Base-by-base conservation (phyloP, 805 yeast species). In the Metschnikowia arizonensis region DNA sequence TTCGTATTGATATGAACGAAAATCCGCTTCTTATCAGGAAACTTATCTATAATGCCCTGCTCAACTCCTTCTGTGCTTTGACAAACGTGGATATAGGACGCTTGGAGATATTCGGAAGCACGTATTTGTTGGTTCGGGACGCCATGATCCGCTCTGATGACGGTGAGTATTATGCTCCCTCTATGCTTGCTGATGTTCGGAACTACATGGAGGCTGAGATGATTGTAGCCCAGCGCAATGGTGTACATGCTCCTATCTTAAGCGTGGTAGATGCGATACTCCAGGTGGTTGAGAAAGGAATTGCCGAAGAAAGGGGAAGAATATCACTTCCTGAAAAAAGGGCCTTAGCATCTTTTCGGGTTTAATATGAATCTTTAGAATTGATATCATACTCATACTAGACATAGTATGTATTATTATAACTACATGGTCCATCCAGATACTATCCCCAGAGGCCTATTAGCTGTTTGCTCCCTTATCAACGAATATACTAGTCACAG, bases 31-130 rank as follows among this genome's bases (percentile, higher is more conserved):
- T 63, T 28, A 68, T 91, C 10, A 66, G 73, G 46, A 85, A 85
- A 60, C 70, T 85, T 50, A 73, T 85, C 11, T 85, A 84, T 65
- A 85, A 85, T 60, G 82, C 86, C 17, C 66, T 83, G 1, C 68
- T 81, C 58, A 85, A 85, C 64, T 74, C 89, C 5, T 64, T 77
- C 4, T 73, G 83, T 48, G 79, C 87, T 0, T 59, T 83, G 38
- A 76, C 83, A 1, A 75, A 76, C 11, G 61, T 79, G 8, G 88
- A 82, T 53, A 71, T 75, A n/a, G 85, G 83, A 15, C 69, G 85
- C 41, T 34, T 64, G 38, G 59, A 58, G 17, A 42, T 49, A 4
- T 48, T 46, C 17, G 63, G 60, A 1, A 58, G 59, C 17, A 25
- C 53, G 6, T 60, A 58, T 10, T 45, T 56, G 4, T 26, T 60